Conservation (phyloP, 108 stramenopile species). For the Nitzschia putrida region DNA sequence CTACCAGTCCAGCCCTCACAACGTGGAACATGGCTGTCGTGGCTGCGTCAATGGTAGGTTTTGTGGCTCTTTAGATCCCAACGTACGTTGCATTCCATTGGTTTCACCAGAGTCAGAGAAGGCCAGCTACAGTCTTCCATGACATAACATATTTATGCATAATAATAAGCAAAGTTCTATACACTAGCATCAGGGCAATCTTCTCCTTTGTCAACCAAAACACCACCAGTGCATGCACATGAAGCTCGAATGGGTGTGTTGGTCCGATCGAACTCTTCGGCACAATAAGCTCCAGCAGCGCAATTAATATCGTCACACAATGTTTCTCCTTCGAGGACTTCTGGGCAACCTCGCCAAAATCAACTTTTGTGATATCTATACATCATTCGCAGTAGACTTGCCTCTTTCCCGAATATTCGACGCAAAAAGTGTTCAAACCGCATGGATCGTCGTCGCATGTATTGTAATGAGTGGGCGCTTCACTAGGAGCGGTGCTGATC, state of each 20-base stretch:
- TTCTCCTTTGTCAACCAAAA: background rate
- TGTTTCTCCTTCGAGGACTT: background rate
- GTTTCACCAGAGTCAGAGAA: too few relatives aligned
- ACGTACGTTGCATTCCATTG: too few relatives aligned
- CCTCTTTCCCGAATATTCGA: background rate
- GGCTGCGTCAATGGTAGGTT: too few relatives aligned
- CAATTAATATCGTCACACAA: background rate
- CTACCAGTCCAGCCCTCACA: too few relatives aligned
- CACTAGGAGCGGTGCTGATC: background rate
- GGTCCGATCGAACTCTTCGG: background rate
- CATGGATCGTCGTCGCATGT: background rate
- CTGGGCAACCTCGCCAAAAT: background rate
- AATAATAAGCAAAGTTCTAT: too few relatives aligned
- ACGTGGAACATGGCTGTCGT: too few relatives aligned
- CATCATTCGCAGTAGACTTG: slow-evolving; percentile 1
- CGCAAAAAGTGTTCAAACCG: background rate
- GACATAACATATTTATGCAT: too few relatives aligned
- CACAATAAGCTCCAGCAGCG: background rate
- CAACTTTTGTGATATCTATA: background rate
- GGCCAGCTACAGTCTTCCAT: too few relatives aligned
- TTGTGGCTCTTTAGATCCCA: too few relatives aligned
- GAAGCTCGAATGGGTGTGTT: background rate
- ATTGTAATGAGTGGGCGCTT: background rate
- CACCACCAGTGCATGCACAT: background rate
- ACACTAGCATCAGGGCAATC: background rate